These are phyloP conservation scores for Ascocoryne sarcoides DNA, from an alignment of 2,329 filamentous ascomycete genomes.

Conservation along the genomic window DNA sequence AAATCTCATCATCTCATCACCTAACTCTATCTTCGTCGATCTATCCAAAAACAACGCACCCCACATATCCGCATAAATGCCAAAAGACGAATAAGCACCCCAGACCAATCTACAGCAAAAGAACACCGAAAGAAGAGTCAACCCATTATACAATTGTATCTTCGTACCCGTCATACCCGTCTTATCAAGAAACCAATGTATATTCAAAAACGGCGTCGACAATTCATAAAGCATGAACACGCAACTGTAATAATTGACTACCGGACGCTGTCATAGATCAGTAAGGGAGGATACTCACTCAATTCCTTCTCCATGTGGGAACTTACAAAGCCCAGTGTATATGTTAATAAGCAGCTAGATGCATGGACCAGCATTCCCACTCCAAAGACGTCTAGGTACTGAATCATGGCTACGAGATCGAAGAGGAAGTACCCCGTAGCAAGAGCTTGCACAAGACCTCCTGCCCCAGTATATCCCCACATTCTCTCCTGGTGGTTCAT, in stretches of 20 bases:
- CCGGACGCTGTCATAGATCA: constrained; percentile 51
- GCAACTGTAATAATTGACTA: constrained; percentile 71
- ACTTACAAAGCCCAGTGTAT: constrained; percentile 69
- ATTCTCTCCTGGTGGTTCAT: constrained; percentile 61
- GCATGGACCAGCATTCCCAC: constrained; percentile 51
- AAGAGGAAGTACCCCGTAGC: constrained; percentile 55
- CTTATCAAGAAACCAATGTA: constrained; percentile 88
- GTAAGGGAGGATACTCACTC: neutral
- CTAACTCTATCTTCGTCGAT: constrained; percentile 31
- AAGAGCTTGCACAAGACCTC: constrained; percentile 63
- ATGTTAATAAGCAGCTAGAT: constrained; percentile 58
- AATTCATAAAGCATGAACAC: constrained; percentile 80
- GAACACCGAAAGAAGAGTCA: constrained; percentile 61
- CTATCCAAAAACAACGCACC: constrained; percentile 19
- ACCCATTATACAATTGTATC: constrained; percentile 69
- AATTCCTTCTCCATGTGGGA: no score
- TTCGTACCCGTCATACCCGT: constrained; percentile 65
- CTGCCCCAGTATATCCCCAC: constrained; percentile 68
- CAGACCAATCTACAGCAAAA: constrained; percentile 70
- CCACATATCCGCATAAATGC: constrained; percentile 62
- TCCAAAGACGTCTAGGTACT: constrained; percentile 58
- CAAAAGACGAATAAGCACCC: constrained; percentile 60
- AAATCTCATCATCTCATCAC: constrained; percentile 19
- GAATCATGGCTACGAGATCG: constrained; percentile 17
- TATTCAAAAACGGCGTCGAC: constrained; percentile 73